Evolutionary conservation across 2,329 filamentous ascomycete genomes (phyloP).

Genomic region (Bipolaris sorokiniana): DNA sequence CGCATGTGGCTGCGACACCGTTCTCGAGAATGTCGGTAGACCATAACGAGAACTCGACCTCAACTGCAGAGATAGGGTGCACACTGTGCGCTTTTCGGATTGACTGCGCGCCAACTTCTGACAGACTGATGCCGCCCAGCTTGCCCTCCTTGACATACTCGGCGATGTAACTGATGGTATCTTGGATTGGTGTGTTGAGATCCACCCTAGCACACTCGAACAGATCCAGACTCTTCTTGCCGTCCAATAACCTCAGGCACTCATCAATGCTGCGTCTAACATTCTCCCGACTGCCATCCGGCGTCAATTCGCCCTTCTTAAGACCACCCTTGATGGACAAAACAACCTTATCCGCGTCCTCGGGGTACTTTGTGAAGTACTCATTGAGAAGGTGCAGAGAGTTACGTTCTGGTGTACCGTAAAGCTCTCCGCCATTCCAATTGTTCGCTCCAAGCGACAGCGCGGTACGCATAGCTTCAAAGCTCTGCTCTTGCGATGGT

Average conservation of each 20-base stretch:
- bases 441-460: slow-evolving; percentile 52
- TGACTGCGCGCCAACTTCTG: slow-evolving; percentile 54
- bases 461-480: slow-evolving; percentile 55
- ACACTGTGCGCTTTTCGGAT: slow-evolving; percentile 59
- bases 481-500: slow-evolving; percentile 45
- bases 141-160: slow-evolving; percentile 51
- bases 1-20: slow-evolving; percentile 62
- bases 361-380: slow-evolving; percentile 60
- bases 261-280: slow-evolving; percentile 55
- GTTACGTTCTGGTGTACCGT: slow-evolving; percentile 55
- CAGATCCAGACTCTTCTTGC: slow-evolving; percentile 57
- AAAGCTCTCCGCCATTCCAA: slow-evolving; percentile 60
- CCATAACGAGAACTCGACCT: slow-evolving; percentile 66
- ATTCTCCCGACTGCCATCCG: slow-evolving; percentile 52
- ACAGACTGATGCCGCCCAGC: slow-evolving; percentile 55
- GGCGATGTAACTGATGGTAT: slow-evolving; percentile 52
- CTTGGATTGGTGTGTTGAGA: slow-evolving; percentile 52
- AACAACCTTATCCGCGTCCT: slow-evolving; percentile 58
- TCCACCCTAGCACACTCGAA: slow-evolving; percentile 57
- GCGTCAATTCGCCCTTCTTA: slow-evolving; percentile 40
- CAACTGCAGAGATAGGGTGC: slow-evolving; percentile 63
- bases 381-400: slow-evolving; percentile 56
- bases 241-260: slow-evolving; percentile 53
- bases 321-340: slow-evolving; percentile 59
- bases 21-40: slow-evolving; percentile 63